phyloP scores from a whole-genome alignment of 257 asterid species.

The Lantana camara region DNA sequence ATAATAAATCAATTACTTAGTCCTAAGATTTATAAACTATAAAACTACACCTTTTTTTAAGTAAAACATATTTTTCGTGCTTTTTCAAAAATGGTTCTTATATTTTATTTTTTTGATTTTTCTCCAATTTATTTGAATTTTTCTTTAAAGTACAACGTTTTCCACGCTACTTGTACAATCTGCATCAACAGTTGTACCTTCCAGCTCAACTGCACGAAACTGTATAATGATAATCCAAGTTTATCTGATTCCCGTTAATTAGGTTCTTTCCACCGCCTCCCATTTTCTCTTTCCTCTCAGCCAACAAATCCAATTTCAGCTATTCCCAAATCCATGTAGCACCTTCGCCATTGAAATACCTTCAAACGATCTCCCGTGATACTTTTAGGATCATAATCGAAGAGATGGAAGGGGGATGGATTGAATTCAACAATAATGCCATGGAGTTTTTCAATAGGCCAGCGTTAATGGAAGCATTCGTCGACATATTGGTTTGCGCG shows the following conservation, averaged over 20 bases:
- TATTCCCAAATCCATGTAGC: slow-evolving; percentile 34
- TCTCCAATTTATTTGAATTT: too few relatives aligned
- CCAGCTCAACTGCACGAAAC: slow-evolving; percentile 27
- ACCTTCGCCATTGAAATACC: slow-evolving; percentile 6
- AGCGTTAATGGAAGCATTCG: slow-evolving; percentile 72
- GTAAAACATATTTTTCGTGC: too few relatives aligned
- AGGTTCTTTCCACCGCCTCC: slow-evolving; percentile 27
- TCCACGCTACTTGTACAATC: neutral
- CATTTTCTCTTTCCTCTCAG: slow-evolving; percentile 15
- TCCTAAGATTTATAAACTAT: too few relatives aligned
- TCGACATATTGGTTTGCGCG: slow-evolving; percentile 82
- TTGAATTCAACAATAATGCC: slow-evolving; percentile 42
- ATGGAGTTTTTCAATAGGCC: slow-evolving; percentile 56
- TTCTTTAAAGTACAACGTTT: neutral
- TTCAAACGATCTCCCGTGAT: neutral
- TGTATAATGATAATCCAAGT: slow-evolving; percentile 34
- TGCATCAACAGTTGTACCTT: neutral
- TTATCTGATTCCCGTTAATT: slow-evolving; percentile 32
- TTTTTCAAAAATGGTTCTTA: too few relatives aligned
- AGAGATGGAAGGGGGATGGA: slow-evolving; percentile 67
- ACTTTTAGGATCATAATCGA: slow-evolving; percentile 4
- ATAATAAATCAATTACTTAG: too few relatives aligned
- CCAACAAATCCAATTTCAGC: slow-evolving; percentile 25
- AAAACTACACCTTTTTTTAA: too few relatives aligned
- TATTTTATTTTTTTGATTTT: too few relatives aligned